Conservation (phyloP, 2,329 filamentous ascomycete species). For the Colletotrichum trifolii region DNA sequence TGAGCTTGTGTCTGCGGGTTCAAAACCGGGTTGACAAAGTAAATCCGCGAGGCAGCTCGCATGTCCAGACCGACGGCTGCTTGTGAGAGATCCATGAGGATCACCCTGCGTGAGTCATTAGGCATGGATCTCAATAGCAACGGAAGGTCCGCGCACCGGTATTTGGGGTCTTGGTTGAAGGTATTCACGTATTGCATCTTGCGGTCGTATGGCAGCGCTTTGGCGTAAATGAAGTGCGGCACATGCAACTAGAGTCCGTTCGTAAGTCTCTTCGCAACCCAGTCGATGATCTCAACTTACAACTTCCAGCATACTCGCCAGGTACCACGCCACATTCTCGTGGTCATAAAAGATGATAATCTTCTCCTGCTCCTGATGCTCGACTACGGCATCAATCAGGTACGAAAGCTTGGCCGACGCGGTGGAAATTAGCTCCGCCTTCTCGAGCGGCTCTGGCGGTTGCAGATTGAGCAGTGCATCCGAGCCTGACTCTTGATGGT, state of each 20-base stretch:
- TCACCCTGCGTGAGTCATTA: conserved; percentile 61
- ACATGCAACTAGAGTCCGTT: conserved; percentile 59
- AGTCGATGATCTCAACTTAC: conserved; percentile 47
- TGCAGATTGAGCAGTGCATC: too few relatives aligned
- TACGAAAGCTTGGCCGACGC: conserved; percentile 90
- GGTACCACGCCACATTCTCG: conserved; percentile 86
- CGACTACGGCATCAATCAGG: conserved; percentile 77
- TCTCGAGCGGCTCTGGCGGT: conserved; percentile 63
- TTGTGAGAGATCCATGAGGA: conserved; percentile 92
- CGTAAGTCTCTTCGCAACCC: neutral
- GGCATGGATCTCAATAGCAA: neutral
- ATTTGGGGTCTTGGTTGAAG: conserved; percentile 76
- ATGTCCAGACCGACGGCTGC: conserved; percentile 91
- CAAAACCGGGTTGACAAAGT: conserved; percentile 89
- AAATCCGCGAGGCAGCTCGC: conserved; percentile 83
- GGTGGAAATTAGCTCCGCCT: conserved; percentile 78
- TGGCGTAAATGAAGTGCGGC: conserved; percentile 75
- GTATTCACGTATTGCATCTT: conserved; percentile 81
- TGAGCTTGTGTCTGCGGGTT: conserved; percentile 88
- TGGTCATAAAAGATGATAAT: conserved; percentile 94
- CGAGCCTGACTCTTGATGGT: conserved; percentile 36
- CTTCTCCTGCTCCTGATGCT: conserved; percentile 79
- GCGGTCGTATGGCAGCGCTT: conserved; percentile 67
- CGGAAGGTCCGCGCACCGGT: conserved; percentile 56
- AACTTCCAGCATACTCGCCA: conserved; percentile 84